Evolutionary conservation across 2,329 filamentous ascomycete genomes (phyloP).

Genomic region (Endoconidiophora polonica): DNA sequence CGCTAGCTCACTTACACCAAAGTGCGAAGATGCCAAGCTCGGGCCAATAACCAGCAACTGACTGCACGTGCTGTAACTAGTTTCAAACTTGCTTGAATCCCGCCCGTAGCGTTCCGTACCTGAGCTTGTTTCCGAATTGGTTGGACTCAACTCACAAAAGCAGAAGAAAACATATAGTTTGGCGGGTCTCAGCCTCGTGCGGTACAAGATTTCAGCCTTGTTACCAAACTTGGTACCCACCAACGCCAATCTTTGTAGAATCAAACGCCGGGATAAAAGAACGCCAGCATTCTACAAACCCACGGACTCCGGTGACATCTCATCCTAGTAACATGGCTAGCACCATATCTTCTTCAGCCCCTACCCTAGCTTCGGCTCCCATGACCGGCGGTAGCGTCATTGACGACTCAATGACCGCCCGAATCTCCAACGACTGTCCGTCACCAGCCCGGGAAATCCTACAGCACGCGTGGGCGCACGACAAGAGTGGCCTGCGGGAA

Average conservation of each 20-base stretch:
- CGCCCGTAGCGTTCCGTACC: no score
- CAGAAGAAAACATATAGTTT: background rate
- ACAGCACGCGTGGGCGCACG: slow-evolving; percentile 38
- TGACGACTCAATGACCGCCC: slow-evolving; percentile 34
- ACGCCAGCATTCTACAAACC: background rate
- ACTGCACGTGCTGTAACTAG: background rate
- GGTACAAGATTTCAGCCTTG: background rate
- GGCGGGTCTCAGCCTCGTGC: background rate
- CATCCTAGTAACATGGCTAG: background rate
- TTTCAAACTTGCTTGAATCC: background rate
- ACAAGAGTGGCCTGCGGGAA: slow-evolving; percentile 49
- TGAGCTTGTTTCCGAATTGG: no score
- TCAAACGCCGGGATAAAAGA: background rate
- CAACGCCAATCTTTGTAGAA: background rate
- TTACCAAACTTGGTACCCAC: background rate
- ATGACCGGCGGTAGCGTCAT: slow-evolving; percentile 13
- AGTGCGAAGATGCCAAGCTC: background rate
- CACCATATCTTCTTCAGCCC: background rate
- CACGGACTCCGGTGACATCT: background rate
- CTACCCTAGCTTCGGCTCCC: background rate
- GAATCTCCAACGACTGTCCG: slow-evolving; percentile 37
- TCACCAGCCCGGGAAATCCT: slow-evolving; percentile 34
- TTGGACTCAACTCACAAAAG: no score
- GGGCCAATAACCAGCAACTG: background rate
- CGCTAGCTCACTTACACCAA: background rate